Base-by-base conservation (phyloP, 202 grass and related monocot genomes). In the Digitaria exilis region DNA sequence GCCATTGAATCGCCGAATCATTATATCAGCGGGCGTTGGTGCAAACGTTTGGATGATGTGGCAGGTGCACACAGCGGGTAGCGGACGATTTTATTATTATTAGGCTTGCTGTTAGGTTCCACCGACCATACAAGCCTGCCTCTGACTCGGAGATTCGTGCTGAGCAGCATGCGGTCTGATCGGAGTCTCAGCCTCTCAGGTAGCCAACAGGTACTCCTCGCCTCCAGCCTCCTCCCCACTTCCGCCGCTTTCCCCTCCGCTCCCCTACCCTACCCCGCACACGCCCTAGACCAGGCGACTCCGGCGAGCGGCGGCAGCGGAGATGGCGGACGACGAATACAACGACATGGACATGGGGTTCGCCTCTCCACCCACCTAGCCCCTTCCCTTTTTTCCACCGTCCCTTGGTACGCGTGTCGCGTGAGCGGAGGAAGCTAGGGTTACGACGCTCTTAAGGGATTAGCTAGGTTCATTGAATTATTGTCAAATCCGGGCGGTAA, bases 311-410 rank as follows among this genome's bases (percentile, higher is more conserved):
- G 72, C 73, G 51, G 75, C 22, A 41, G 67, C 75, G 37, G 37
- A 39, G 32, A 88, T 88, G 86, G 86, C 86, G 66, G 86, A 88
- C 4, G 80, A 88, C 9, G 86, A 88, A 3, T 84, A 79, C 75
- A 84, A 84, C 57, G 80, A 88, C 4, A 7, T 79, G 37, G 86
- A 84, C 34, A 37, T 79, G 74, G 86, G 80, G 86, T 88, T 39
- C 15, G 80, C 17, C 46, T 65, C 80, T 55, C 14, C 6, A 7
- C 34, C 72, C 39, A 9, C 65, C 32, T 63, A 2, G 5, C 15
- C 16, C 17, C 45, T 18, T 31, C 3, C 12, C 2, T 32, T n/a
- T n/a, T 19, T 46, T 32, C 10, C 46, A 7, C 6, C 6, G 42
- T 31, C 12, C 24, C 24, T 45, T 45, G 7, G 19, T 41, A 9